Conservation (phyloP, 805 yeast species). For the Kuraishia ogatae region DNA sequence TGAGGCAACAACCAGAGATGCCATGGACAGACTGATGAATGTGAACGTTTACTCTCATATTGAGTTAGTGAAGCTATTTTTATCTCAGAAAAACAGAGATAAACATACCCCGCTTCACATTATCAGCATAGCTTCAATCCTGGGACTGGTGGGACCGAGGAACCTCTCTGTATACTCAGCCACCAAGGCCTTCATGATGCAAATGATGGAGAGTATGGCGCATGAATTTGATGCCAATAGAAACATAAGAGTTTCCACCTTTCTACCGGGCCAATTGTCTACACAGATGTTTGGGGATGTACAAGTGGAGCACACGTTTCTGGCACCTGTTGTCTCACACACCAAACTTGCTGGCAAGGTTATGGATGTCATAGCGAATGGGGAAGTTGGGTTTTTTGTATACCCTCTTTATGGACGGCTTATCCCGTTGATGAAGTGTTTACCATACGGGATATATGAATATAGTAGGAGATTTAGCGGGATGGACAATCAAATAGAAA, state of each 20-base stretch:
- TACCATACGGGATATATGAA: slow-evolving; percentile 32
- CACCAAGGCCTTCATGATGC: slow-evolving; percentile 36
- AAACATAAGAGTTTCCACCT: slow-evolving; percentile 25
- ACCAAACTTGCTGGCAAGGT: slow-evolving; percentile 26
- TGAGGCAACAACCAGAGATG: slow-evolving; percentile 13
- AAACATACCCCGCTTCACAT: slow-evolving; percentile 25
- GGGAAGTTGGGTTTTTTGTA: slow-evolving; percentile 32
- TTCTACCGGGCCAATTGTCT: slow-evolving; percentile 43
- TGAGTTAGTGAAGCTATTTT: slow-evolving; percentile 25
- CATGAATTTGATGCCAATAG: slow-evolving; percentile 23
- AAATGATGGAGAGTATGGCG: slow-evolving; percentile 34
- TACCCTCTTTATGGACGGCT: slow-evolving; percentile 39
- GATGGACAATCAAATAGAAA: slow-evolving; percentile 17
- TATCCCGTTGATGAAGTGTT: slow-evolving; percentile 29
- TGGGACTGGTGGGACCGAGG: slow-evolving; percentile 40
- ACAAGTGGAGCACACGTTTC: slow-evolving; percentile 25
- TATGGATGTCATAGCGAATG: slow-evolving; percentile 22
- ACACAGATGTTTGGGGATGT: slow-evolving; percentile 42
- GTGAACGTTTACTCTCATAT: slow-evolving; percentile 37
- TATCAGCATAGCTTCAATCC: slow-evolving; percentile 35
- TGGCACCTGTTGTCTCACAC: slow-evolving; percentile 40
- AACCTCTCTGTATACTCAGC: slow-evolving; percentile 40
- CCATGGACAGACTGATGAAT: slow-evolving; percentile 22
- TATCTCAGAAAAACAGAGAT: slow-evolving; percentile 12
- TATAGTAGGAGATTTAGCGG: slow-evolving; percentile 17